Conservation (phyloP, 371 early-diverging fungal genomes). For the Quaeritorhiza haematococci region DNA sequence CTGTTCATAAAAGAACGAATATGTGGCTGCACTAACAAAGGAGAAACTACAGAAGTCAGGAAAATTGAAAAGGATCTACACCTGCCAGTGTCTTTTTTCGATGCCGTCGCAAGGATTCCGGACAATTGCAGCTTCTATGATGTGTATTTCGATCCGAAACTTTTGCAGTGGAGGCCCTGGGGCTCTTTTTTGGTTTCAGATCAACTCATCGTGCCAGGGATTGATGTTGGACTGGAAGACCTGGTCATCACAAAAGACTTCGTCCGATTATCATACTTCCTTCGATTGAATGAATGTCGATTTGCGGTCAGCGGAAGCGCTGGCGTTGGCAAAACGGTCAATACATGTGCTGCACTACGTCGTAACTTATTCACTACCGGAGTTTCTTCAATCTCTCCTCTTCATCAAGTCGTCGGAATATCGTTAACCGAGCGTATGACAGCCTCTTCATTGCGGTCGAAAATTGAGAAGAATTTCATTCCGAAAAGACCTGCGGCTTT, state of each 20-base stretch:
- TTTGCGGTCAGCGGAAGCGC: slow-evolving; percentile 3
- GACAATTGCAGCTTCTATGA: slow-evolving; percentile 15
- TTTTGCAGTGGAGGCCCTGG: slow-evolving; percentile 21
- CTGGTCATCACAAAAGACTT: slow-evolving; percentile 10
- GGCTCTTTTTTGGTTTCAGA: background rate
- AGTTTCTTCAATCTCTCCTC: too few relatives aligned
- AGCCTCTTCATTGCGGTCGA: too few relatives aligned
- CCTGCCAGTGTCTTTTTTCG: too few relatives aligned
- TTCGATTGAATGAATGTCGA: slow-evolving; percentile 19
- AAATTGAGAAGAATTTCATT: too few relatives aligned
- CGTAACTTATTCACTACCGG: slow-evolving; percentile 9
- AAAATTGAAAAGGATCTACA: background rate
- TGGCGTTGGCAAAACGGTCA: slow-evolving; percentile 16
- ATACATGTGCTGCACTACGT: slow-evolving; percentile 5
- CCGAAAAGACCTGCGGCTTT: too few relatives aligned
- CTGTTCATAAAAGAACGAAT: background rate
- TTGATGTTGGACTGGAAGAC: too few relatives aligned
- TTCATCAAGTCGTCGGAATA: too few relatives aligned
- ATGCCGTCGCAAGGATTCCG: slow-evolving; percentile 3
- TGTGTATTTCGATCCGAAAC: slow-evolving; percentile 17
- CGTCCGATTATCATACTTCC: slow-evolving; percentile 9
- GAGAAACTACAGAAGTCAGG: background rate
- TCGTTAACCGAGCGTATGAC: too few relatives aligned
- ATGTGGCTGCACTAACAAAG: background rate
- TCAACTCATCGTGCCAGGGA: slow-evolving; percentile 7